Evolutionary conservation across 257 asterid species (phyloP), one percentile per base, ranked within the genome.

Genomic region (Cinchona pubescens): DNA sequence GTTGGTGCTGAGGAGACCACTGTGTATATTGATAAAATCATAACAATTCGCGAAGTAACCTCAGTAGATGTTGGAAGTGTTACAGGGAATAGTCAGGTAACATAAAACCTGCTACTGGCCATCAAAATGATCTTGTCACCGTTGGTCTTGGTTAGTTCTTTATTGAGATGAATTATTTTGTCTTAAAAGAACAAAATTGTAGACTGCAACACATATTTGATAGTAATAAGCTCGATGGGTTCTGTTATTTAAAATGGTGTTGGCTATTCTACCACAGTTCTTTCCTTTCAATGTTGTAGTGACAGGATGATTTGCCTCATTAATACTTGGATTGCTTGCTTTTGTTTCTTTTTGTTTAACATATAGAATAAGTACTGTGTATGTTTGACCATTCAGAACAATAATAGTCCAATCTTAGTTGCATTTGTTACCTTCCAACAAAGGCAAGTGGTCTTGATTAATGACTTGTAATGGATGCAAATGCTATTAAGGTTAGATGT

Each of bases 41-140:
- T 91, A 79, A 88, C 95, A 69, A 72, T 90, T 76, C 85, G 84
- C 59, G 95, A 94, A 88, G 87, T 90, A 65, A 85, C 85, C 27
- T 69, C 82, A 58, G 79, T 86, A 21, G 89, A 77, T 7, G 80
- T 85, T 65, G 89, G 84, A 77, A 81, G 83, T 76, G 86, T 82
- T 76, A 35, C 45, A 0, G 83, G 72, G 67, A 82, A 82, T 56
- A 78, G 55, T 79, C 82, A 86, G 93, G 98, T 90, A 86, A 76
- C 34, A 21, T 30, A 7, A 16, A 38, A 48, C 16, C 34, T 8
- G 2, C 53, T 42, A 19, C 35, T 27, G 51, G 7, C 67, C 42
- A 40, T 25, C 38, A 6, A 56, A 43, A 21, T 55, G 34, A 19
- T 56, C 58, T 42, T 29, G n/a, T 29, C 58, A 64, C 35, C 5